Evolutionary conservation across 257 asterid species (phyloP).

Genomic region (Lycium ferocissimum): DNA sequence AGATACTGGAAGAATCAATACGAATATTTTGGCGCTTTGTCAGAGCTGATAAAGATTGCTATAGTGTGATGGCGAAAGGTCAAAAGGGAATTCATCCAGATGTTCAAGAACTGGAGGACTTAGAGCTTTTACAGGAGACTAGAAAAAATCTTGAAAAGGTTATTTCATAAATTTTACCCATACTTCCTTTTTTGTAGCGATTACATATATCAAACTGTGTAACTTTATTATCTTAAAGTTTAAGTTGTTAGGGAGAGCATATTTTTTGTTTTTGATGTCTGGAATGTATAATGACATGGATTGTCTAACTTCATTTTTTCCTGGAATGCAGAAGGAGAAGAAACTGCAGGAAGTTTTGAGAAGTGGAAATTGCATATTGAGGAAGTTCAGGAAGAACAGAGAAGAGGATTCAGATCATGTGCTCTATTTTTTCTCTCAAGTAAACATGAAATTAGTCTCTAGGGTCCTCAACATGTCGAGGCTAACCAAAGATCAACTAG

Average conservation of each 20-base stretch:
- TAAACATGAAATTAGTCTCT: slow-evolving; percentile 78
- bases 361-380: slow-evolving; percentile 74
- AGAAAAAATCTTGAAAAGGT: slow-evolving; percentile 78
- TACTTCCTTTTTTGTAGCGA: not conserved
- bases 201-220: not conserved
- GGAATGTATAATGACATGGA: not conserved
- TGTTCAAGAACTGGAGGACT: slow-evolving; percentile 55
- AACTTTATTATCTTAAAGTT: not conserved
- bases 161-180: not conserved
- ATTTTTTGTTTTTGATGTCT: not conserved
- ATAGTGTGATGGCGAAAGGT: slow-evolving; percentile 36
- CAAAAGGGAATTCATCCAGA: slow-evolving; percentile 50
- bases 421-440: slow-evolving; percentile 77
- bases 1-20: slow-evolving; percentile 88
- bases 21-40: slow-evolving; percentile 87
- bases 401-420: slow-evolving; percentile 73
- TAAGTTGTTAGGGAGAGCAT: not conserved
- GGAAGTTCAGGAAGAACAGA: slow-evolving; percentile 54
- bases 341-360: slow-evolving; percentile 72
- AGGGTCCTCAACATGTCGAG: slow-evolving; percentile 80
- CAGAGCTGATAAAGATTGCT: slow-evolving; percentile 76
- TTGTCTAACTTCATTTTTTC: not conserved
- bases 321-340: slow-evolving; percentile 76
- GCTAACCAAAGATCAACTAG: slow-evolving; percentile 68
- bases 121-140: slow-evolving; percentile 58